Evolutionary conservation across 2,329 filamentous ascomycete genomes (phyloP).

Genomic region (Septoria petroselini): DNA sequence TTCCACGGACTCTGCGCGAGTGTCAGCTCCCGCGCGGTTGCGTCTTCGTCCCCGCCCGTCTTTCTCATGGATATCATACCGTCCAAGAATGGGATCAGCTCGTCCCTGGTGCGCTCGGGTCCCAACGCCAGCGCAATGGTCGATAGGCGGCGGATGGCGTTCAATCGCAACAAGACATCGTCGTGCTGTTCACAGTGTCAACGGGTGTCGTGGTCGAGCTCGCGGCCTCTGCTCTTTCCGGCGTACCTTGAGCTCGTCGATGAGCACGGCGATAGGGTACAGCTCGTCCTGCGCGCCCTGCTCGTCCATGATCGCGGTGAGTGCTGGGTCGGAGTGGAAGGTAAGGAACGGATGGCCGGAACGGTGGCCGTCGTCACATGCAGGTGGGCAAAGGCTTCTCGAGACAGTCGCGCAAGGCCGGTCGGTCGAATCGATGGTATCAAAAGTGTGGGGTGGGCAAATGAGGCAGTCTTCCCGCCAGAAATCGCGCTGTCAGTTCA

Average conservation of each 20-base stretch:
- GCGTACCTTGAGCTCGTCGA: slow-evolving; percentile 96
- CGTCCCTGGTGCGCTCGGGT: slow-evolving; percentile 92
- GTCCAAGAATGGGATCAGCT: slow-evolving; percentile 98
- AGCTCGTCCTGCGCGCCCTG: slow-evolving; percentile 93
- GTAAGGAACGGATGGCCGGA: slow-evolving; percentile 32
- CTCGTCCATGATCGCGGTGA: slow-evolving; percentile 70
- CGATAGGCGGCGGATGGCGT: slow-evolving; percentile 95
- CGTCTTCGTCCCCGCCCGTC: neutral
- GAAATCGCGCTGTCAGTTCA: neutral
- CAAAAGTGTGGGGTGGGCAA: too few relatives aligned
- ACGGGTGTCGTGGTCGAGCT: neutral
- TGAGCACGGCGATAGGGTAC: slow-evolving; percentile 98
- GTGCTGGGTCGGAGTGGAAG: slow-evolving; percentile 11
- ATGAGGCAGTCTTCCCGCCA: neutral
- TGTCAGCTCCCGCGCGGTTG: slow-evolving; percentile 34
- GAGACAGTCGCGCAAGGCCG: slow-evolving; percentile 15
- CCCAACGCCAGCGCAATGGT: slow-evolving; percentile 96
- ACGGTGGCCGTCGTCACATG: slow-evolving; percentile 28
- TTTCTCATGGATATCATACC: slow-evolving; percentile 69
- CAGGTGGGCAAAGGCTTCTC: slow-evolving; percentile 6
- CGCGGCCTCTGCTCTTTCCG: slow-evolving; percentile 3
- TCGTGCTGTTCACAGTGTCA: slow-evolving; percentile 66
- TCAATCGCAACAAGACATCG: slow-evolving; percentile 94
- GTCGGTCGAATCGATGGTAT: neutral
- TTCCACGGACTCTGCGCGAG: slow-evolving; percentile 81